Evolutionary conservation across 441 rosid species (phyloP).

Genomic region (Pelargonium australe): DNA sequence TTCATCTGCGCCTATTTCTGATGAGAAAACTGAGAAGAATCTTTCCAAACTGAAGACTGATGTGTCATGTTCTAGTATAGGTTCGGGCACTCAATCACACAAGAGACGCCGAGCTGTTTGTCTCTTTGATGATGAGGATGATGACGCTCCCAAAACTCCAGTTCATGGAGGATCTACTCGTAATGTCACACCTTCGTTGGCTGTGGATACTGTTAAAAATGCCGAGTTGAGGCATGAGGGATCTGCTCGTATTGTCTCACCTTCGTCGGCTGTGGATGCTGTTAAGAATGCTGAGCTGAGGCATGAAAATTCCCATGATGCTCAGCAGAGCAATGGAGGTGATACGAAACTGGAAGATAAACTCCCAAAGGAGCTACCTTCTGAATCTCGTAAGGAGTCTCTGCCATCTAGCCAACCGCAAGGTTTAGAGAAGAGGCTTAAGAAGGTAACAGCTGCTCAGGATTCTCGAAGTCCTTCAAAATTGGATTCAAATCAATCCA

Average conservation of each 20-base stretch:
- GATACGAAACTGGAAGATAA: constrained; percentile 25
- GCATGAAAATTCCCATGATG: constrained; percentile 25
- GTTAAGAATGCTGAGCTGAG: constrained; percentile 28
- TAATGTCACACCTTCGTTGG: constrained; percentile 31
- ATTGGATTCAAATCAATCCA: constrained; percentile 34
- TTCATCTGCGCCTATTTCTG: constrained; percentile 35
- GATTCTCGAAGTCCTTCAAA: constrained; percentile 35
- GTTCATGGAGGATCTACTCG: constrained; percentile 58
- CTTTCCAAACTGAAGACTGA: constrained; percentile 33
- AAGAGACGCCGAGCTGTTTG: constrained; percentile 90
- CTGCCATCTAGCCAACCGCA: constrained; percentile 29
- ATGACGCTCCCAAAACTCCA: constrained; percentile 87
- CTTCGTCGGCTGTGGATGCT: constrained; percentile 31
- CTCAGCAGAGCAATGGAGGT: constrained; percentile 22
- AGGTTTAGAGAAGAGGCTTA: constrained; percentile 31
- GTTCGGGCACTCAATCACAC: constrained; percentile 32
- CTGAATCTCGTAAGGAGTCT: constrained; percentile 29
- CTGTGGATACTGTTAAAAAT: constrained; percentile 32
- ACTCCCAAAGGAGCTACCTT: constrained; percentile 33
- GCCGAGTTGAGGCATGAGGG: constrained; percentile 23
- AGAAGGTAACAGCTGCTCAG: constrained; percentile 21
- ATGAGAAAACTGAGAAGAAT: constrained; percentile 42
- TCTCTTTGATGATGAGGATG: constrained; percentile 62
- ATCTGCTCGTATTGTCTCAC: background rate
- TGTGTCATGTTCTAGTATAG: constrained; percentile 29